A percentile compares a stretch with the other conserved stretches of the same genome.
Evolutionary conservation across 345 rosid genomes (phyloP).

Genomic region (Salix koriyanagi): DNA sequence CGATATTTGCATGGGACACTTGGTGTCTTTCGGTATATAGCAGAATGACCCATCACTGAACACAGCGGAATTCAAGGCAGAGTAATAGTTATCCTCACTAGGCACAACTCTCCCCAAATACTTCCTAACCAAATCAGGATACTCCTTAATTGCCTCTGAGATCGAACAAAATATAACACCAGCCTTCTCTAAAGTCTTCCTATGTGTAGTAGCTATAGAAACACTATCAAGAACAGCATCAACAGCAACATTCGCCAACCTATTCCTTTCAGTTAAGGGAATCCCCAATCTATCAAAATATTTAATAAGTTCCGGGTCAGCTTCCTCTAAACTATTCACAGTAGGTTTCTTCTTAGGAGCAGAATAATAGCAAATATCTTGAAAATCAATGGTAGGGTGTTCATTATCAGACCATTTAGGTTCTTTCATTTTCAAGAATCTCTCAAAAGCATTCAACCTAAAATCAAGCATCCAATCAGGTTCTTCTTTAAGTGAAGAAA

Average conservation of each 20-base stretch:
- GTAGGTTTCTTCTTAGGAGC: conserved; percentile 83
- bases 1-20: conserved; percentile 86
- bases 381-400: conserved; percentile 65
- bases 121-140: conserved; percentile 75
- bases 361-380: conserved; percentile 82
- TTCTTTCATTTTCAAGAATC: conserved; percentile 58
- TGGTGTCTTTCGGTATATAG: conserved; percentile 74
- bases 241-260: conserved; percentile 84
- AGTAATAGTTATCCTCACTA: conserved; percentile 77
- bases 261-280: conserved; percentile 68
- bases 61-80: conserved; percentile 80
- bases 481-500: conserved; percentile 69
- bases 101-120: conserved; percentile 88
- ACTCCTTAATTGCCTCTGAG: conserved; percentile 74
- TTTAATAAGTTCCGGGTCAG: conserved; percentile 68
- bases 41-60: conserved; percentile 92
- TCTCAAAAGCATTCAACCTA: conserved; percentile 69
- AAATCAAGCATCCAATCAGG: conserved; percentile 90
- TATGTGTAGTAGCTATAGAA: conserved; percentile 80
- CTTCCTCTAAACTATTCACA: conserved; percentile 80
- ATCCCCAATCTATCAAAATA: conserved; percentile 73
- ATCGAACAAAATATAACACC: conserved; percentile 91
- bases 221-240: conserved; percentile 93
- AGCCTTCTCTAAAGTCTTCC: conserved; percentile 61
- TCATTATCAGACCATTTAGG: conserved; percentile 90